These are phyloP conservation scores for Lactuca saligna DNA, from an alignment of 129 eudicot species.

Conservation along the genomic window DNA sequence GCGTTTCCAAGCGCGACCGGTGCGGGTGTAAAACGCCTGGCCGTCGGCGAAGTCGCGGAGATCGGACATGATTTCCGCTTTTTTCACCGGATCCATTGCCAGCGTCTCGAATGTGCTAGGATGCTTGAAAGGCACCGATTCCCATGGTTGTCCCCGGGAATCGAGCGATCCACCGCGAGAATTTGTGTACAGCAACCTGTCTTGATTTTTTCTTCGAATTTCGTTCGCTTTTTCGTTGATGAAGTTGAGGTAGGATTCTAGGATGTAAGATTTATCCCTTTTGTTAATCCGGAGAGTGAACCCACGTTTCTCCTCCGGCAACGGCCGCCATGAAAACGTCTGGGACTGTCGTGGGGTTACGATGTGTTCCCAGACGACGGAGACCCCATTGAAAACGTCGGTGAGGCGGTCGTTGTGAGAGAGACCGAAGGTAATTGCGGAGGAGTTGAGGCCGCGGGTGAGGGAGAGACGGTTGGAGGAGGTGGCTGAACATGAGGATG, in stretches of 20 bases:
- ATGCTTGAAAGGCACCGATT: constrained; percentile 91
- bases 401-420: constrained; percentile 65
- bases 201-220: constrained; percentile 58
- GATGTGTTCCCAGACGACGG: constrained; percentile 75
- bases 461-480: constrained; percentile 62
- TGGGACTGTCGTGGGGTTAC: constrained; percentile 65
- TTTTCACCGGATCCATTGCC: constrained; percentile 77
- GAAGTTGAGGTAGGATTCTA: constrained; percentile 57
- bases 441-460: constrained; percentile 85
- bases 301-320: constrained; percentile 87
- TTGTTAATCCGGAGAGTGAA: constrained; percentile 67
- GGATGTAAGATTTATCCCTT: constrained; percentile 37
- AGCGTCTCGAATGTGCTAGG: constrained; percentile 89
- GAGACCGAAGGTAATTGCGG: constrained; percentile 60
- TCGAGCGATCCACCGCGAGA: constrained; percentile 82
- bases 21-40: constrained; percentile 57
- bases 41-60: constrained; percentile 74
- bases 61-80: constrained; percentile 67
- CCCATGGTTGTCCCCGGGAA: constrained; percentile 85
- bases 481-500: constrained; percentile 48
- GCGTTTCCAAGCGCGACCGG: constrained; percentile 95
- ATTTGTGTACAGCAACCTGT: constrained; percentile 71
- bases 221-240: constrained; percentile 65
- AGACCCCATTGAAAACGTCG: constrained; percentile 53
- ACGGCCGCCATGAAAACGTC: constrained; percentile 80